Percentiles rank a stretch among this genome's conserved stretches.
phyloP scores from a whole-genome alignment of 1,139 yeast species.

The Taphrina sp. region DNA sequence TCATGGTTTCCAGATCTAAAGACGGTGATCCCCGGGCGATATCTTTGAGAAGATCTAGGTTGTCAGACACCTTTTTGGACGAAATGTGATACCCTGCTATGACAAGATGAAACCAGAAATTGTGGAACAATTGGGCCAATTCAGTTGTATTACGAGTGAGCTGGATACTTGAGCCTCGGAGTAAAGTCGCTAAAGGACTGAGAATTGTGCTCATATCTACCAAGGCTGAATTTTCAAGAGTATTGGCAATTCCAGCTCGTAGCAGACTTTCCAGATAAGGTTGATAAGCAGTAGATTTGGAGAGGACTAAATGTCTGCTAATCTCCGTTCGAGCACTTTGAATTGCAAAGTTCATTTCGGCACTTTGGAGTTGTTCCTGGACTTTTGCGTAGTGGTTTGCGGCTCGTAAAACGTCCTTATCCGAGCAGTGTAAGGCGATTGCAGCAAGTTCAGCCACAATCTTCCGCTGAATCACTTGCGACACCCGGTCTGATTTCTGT shows the following conservation, averaged over 20 bases:
- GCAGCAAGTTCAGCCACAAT: conserved; percentile 16
- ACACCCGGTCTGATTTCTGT: conserved; percentile 11
- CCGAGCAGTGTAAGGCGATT: conserved; percentile 11
- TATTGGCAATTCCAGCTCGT: conserved; percentile 2
- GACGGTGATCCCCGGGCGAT: conserved; percentile 92
- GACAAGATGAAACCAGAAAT: conserved; percentile 91
- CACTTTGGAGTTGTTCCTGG: not conserved
- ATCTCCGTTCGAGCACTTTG: not conserved
- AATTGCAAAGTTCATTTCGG: not conserved
- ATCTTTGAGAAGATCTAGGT: conserved; percentile 54
- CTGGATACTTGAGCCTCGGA: not conserved
- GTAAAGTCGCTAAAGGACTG: conserved; percentile 8
- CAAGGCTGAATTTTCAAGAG: not conserved
- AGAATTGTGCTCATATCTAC: not conserved
- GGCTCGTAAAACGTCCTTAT: conserved; percentile 18
- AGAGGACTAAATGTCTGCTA: not conserved
- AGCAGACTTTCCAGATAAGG: conserved; percentile 5
- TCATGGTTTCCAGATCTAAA: conserved; percentile 79
- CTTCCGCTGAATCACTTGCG: not conserved
- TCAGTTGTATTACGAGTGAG: not conserved
- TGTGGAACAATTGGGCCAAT: conserved; percentile 56
- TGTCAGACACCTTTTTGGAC: conserved; percentile 56
- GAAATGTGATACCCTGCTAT: conserved; percentile 79
- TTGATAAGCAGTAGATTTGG: not conserved
- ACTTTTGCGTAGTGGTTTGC: not conserved